Conservation (phyloP, 2,329 filamentous ascomycete species). For the Periconia sp. region DNA sequence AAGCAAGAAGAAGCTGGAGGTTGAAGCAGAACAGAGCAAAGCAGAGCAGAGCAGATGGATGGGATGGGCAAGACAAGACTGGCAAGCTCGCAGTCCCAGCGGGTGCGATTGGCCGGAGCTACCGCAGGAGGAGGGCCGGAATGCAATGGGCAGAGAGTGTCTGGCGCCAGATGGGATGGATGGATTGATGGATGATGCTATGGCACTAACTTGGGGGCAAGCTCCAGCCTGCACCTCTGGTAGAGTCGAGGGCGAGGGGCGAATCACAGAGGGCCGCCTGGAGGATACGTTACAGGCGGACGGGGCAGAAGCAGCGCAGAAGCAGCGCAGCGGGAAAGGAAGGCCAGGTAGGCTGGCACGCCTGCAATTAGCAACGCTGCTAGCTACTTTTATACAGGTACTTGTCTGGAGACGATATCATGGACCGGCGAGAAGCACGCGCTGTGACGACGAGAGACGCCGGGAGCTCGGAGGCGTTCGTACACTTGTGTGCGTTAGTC, state of each 20-base stretch:
- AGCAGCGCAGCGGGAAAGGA: conserved; percentile 9
- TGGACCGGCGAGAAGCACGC: conserved; percentile 12
- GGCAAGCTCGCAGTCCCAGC: conserved; percentile 4
- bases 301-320: neutral
- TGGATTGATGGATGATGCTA: too few species aligned
- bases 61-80: conserved; percentile 32
- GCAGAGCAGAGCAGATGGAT: neutral
- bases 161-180: conserved; percentile 11
- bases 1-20: neutral
- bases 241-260: too few species aligned
- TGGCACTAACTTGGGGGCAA: too few species aligned
- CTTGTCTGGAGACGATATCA: conserved; percentile 4
- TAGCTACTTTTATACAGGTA: too few species aligned
- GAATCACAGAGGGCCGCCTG: neutral
- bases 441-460: conserved; percentile 17
- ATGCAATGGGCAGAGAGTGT: conserved; percentile 3
- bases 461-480: conserved; percentile 20
- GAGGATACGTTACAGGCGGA: conserved; percentile 5
- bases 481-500: conserved; percentile 6
- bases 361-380: too few species aligned
- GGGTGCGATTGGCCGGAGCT: conserved; percentile 9
- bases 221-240: too few species aligned
- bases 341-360: conserved; percentile 10
- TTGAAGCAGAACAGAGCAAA: neutral
- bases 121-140: conserved; percentile 6